Base-by-base conservation (phyloP, 768 basidiomycete genomes). In the Rubroboletus pulcherrimus region DNA sequence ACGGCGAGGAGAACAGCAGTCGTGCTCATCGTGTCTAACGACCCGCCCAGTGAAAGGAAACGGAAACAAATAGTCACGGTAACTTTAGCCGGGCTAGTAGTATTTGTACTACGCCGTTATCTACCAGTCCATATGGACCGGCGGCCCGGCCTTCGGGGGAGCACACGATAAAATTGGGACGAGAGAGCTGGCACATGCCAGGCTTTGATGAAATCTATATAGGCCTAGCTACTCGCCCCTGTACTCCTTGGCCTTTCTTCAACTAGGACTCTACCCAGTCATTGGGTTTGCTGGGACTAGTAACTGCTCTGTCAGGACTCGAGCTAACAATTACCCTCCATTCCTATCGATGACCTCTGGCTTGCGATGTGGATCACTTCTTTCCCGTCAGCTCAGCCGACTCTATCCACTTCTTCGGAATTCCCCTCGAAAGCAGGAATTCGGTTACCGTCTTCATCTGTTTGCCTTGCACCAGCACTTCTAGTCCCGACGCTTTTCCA, bases 391-490 rank as follows among this genome's bases (percentile, higher is more conserved):
- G 39, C 57, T 82, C 85, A 2, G 65, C 67, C 2, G 78, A 72
- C 65, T 83, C 81, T 49, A 95, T 87, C 89, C 90, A 95, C 64
- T 78, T 79, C 74, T 87, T 89, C 29, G 92, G 91, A 33, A 95
- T 81, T 0, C 93, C 91, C 59, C 80, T 83, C 24, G 74, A 77
- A 3, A 80, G 67, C 39, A 97, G 68, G 56, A 91, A 80, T 5
- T 89, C 87, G 10, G 78, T 74, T 11, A 93, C 86, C 3, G 76
- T 73, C 59, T 81, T 79, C 19, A 78, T 75, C 63, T 96, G 93
- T 58, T 89, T 89, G 2, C 94, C 94, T 65, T 96, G 94, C 0
- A 96, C 86, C 58, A 89, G 74, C 9, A 97, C 84, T 63, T 94
- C 90, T 50, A 81, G 61, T 2, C 80, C 81, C 2, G 80, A 73